Conservation (phyloP, 164 flowering plant genomes). For the Vitis riparia region DNA sequence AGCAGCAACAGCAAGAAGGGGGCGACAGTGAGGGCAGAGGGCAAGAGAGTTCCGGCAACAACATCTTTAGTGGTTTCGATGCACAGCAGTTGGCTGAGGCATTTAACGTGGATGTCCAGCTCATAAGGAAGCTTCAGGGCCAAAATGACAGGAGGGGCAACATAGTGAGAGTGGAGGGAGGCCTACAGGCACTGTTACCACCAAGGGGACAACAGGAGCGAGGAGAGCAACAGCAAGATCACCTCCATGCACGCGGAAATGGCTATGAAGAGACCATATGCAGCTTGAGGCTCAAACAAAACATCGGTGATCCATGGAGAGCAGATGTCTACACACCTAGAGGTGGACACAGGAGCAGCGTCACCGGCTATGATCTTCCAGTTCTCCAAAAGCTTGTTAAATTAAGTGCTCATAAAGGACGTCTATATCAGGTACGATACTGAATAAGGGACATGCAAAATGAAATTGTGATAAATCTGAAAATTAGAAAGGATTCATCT, state of each 20-base stretch:
- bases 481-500: no score
- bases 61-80: conserved; percentile 34
- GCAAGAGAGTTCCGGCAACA: conserved; percentile 6
- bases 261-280: conserved; percentile 57
- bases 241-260: conserved; percentile 10
- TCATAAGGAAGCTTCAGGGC: conserved; percentile 25
- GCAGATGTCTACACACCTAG: conserved; percentile 48
- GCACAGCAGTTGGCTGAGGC: conserved; percentile 23
- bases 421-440: conserved; percentile 47
- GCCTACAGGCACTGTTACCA: conserved; percentile 18
- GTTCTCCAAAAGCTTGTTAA: conserved; percentile 31
- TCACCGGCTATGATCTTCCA: conserved; percentile 53
- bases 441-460: no score
- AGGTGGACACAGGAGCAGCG: conserved; percentile 44
- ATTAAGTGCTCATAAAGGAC: conserved; percentile 49
- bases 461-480: no score
- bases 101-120: conserved; percentile 18
- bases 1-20: conserved; percentile 1
- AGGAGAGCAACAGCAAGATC: not conserved
- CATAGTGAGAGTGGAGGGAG: conserved; percentile 20
- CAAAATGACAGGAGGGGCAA: conserved; percentile 25
- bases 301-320: conserved; percentile 28
- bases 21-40: not conserved
- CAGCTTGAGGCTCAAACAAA: conserved; percentile 31
- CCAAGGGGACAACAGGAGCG: not conserved